Conservation (phyloP, 1,284 basidiomycete genomes). For the Phlebopus sp. region DNA sequence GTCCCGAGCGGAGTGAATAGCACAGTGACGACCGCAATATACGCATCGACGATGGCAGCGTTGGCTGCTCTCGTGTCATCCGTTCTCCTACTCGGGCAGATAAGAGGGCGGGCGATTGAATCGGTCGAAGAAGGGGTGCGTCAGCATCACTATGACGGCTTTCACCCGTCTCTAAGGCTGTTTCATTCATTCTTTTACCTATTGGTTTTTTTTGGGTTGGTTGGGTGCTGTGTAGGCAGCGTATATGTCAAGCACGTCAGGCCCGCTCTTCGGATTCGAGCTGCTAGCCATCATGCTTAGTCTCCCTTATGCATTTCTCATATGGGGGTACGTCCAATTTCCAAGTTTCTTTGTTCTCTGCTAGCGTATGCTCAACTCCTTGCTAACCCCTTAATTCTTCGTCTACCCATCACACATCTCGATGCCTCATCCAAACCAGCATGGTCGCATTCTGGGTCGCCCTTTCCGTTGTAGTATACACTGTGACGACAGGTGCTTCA, state of each 20-base stretch:
- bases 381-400: too few relatives aligned
- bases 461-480: too few relatives aligned
- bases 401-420: not conserved
- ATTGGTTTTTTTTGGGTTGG: not conserved
- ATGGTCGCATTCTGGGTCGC: too few relatives aligned
- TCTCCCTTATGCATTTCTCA: slow-evolving; percentile 22
- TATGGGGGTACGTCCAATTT: slow-evolving; percentile 17
- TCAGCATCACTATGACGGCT: not conserved
- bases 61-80: not conserved
- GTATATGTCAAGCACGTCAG: slow-evolving; percentile 9
- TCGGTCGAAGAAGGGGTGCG: slow-evolving; percentile 1
- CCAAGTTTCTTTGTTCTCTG: too few relatives aligned
- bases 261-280: slow-evolving; percentile 11
- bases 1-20: not conserved
- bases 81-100: not conserved
- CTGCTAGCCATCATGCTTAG: slow-evolving; percentile 19
- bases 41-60: not conserved
- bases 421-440: not conserved
- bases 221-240: slow-evolving; percentile 3
- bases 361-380: too few relatives aligned
- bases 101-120: not conserved
- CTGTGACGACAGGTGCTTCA: too few relatives aligned
- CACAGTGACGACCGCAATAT: not conserved
- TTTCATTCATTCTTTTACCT: not conserved
- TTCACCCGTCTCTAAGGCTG: not conserved